A percentile compares a stretch with the other conserved stretches of the same genome.
These are phyloP conservation scores for Ministeria vibrans DNA, from an alignment of 78 protist species.

Conservation along the genomic window DNA sequence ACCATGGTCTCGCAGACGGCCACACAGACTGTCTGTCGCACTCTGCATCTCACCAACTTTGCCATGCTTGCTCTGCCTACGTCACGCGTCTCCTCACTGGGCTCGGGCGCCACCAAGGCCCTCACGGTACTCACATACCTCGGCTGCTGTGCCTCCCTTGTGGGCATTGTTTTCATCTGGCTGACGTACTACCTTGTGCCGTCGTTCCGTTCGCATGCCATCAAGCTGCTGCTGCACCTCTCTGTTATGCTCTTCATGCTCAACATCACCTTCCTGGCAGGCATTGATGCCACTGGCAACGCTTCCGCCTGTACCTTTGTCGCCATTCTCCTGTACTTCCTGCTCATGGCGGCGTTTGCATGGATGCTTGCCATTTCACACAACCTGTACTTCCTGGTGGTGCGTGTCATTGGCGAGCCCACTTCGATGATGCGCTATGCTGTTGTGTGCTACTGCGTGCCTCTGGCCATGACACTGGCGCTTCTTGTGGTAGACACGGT, in stretches of 20 bases:
- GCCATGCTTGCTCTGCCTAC: background rate
- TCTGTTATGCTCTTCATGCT: background rate
- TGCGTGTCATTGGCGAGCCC: background rate
- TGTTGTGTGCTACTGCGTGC: background rate
- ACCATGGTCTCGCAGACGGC: background rate
- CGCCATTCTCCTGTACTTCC: background rate
- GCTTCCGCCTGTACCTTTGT: background rate
- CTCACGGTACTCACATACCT: background rate
- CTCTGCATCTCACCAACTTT: background rate
- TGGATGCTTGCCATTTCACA: background rate
- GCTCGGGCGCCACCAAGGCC: background rate
- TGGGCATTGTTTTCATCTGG: background rate
- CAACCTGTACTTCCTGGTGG: background rate
- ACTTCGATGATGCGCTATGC: background rate
- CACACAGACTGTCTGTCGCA: background rate
- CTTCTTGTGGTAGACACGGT: background rate
- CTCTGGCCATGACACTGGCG: background rate
- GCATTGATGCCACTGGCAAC: background rate
- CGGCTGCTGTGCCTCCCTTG: background rate
- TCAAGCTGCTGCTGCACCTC: background rate
- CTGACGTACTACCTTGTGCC: background rate
- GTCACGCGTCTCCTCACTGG: background rate
- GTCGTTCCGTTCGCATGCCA: background rate
- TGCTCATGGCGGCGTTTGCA: background rate
- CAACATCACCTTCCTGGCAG: slow-evolving; percentile 4